Evolutionary conservation across 169 alveolate species (phyloP), one percentile per base, ranked within the genome.

Genomic region (Cryptosporidium andersoni): DNA sequence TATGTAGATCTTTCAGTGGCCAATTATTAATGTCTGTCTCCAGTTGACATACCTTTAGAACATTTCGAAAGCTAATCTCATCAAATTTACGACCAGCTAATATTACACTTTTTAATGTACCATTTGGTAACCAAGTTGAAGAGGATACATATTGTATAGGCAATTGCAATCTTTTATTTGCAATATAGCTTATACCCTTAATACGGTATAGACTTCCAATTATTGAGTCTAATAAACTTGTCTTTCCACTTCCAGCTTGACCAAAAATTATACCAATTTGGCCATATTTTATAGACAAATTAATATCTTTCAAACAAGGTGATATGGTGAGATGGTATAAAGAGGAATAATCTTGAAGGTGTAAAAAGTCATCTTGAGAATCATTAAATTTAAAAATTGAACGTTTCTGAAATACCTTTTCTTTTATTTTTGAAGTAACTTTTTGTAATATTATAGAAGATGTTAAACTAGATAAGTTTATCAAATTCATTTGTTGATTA

Each of bases 91-190:
- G 55, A 1, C 85, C 85, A 16, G 85, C 85, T n/a, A 74, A 45
- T 42, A 74, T 55, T 40, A 74, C 34, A 8, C 60, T 64, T 34
- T 58, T 74, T 36, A 56, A 58, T 40, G 85, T 58, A 56, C 74
- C 85, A 56, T 11, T 58, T n/a, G 85, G 85, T 74, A 74, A 58
- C 85, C 85, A 74, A 12, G 85, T 66, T 47, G 55, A 58, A 12
- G 85, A 74, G n/a, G 40, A 58, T 40, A 74, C 5, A 37, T 58
- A 45, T 16, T 74, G 74, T 12, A 74, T n/a, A 49, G 55, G 55
- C 34, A 66, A 58, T 34, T 42, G 51, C 14, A 7, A 2, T 14
- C 5, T 37, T 12, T 66, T 39, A 42, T 66, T 43, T 0, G 36
- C 42, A 11, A 74, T 36, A 25, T 74, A 60, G 16, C 52, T 43